Evolutionary conservation across 2,329 filamentous ascomycete species (phyloP).

Genomic region (Aspergillus sergii): DNA sequence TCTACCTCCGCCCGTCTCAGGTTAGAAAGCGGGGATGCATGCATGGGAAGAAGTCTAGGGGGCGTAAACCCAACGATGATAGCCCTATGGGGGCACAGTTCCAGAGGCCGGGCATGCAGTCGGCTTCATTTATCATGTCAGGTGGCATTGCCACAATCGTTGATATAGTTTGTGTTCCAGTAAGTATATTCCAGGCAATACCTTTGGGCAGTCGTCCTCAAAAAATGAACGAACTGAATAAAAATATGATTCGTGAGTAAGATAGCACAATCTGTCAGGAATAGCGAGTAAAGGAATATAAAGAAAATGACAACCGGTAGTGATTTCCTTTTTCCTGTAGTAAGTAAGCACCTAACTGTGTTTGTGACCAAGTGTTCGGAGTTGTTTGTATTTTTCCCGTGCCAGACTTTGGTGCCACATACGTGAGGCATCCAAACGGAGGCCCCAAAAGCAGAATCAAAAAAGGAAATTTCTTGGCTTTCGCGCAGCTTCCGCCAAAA

Average conservation of each 20-base stretch:
- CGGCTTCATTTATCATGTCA: neutral
- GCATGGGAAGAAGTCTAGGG: neutral
- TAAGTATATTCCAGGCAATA: neutral
- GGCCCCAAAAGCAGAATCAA: neutral
- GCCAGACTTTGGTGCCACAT: neutral
- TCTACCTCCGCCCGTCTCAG: constrained; percentile 7
- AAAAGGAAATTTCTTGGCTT: constrained; percentile 11
- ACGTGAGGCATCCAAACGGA: constrained; percentile 2
- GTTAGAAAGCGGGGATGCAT: constrained; percentile 11
- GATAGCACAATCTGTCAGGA: neutral
- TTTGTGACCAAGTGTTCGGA: no score
- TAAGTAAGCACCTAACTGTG: no score
- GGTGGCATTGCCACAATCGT: neutral
- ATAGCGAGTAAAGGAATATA: neutral
- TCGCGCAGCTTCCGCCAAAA: constrained; percentile 3
- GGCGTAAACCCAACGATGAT: neutral
- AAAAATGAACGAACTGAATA: no score
- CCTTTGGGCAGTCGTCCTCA: no score
- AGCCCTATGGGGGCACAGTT: constrained; percentile 2
- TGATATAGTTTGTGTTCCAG: neutral
- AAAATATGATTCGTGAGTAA: neutral
- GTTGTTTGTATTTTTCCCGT: neutral
- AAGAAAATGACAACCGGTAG: neutral
- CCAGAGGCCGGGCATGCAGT: neutral
- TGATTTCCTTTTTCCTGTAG: no score